Conservation (phyloP, 2,329 filamentous ascomycete species). For the Phyllosticta paracitricarpa region DNA sequence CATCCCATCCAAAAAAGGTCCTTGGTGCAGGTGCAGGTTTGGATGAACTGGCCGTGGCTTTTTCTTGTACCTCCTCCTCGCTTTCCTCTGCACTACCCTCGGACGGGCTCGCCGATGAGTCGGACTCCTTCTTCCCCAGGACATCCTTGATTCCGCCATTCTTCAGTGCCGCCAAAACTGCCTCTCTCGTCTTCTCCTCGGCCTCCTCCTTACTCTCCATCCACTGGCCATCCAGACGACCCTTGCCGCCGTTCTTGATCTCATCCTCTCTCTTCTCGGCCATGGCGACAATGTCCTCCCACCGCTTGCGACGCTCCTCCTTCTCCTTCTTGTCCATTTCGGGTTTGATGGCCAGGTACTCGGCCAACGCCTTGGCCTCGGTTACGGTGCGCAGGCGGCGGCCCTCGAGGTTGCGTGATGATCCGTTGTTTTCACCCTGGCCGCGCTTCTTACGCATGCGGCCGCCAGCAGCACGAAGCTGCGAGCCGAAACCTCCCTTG, state of each 20-base stretch:
- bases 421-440: conserved; percentile 74
- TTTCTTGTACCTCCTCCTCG: conserved; percentile 12
- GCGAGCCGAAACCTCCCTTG: conserved; percentile 95
- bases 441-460: conserved; percentile 92
- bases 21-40: conserved; percentile 24
- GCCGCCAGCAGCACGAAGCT: conserved; percentile 89
- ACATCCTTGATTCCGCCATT: conserved; percentile 40
- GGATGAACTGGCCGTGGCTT: conserved; percentile 23
- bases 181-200: conserved; percentile 69
- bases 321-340: conserved; percentile 95
- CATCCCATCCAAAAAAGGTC: conserved; percentile 67
- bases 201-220: conserved; percentile 90
- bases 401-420: conserved; percentile 87
- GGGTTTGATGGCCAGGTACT: conserved; percentile 90
- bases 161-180: conserved; percentile 62
- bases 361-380: conserved; percentile 88
- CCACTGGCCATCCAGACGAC: conserved; percentile 75
- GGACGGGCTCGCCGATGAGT: conserved; percentile 18
- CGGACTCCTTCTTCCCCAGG: conserved; percentile 35
- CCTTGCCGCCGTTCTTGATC: conserved; percentile 60
- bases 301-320: conserved; percentile 71
- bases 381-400: conserved; percentile 82
- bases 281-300: conserved; percentile 79
- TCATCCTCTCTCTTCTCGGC: conserved; percentile 78
- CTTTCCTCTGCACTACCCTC: conserved; percentile 10